Percentiles rank a stretch among this genome's conserved stretches.
Evolutionary conservation across 2,329 filamentous ascomycete species (phyloP).

Genomic region (Fusarium gaditjirri): DNA sequence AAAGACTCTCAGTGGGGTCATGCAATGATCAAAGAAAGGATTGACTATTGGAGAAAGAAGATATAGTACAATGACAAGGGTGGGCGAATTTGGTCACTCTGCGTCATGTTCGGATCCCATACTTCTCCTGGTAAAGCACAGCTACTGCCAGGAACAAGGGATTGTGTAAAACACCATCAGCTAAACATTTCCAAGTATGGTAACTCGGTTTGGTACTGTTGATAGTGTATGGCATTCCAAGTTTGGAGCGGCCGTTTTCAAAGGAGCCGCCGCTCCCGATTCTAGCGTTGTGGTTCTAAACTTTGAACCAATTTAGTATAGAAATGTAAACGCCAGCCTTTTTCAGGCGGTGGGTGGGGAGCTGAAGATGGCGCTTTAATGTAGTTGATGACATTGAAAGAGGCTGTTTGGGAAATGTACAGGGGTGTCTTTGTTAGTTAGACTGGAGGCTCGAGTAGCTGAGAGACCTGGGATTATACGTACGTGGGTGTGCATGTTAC

Average conservation of each 20-base stretch:
- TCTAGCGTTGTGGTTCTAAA: slow-evolving; percentile 4
- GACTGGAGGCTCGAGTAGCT: neutral
- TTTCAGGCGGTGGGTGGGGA: neutral
- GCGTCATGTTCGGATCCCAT: neutral
- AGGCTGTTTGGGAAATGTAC: neutral
- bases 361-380: neutral
- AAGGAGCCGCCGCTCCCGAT: slow-evolving; percentile 8
- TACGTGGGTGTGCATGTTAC: neutral
- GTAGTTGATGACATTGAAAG: neutral
- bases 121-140: too few relatives aligned
- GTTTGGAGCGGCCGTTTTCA: neutral
- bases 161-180: too few relatives aligned
- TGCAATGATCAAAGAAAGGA: neutral
- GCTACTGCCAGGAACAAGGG: too few relatives aligned
- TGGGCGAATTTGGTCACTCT: neutral
- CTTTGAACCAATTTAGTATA: neutral
- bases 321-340: slow-evolving; percentile 20
- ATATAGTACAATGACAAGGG: neutral
- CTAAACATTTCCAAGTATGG: too few relatives aligned
- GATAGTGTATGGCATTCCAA: too few relatives aligned
- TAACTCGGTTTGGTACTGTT: too few relatives aligned
- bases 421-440: neutral
- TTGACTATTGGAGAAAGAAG: neutral
- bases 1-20: neutral
- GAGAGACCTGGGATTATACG: neutral